Percentiles rank a stretch among this genome's conserved stretches.
These are phyloP conservation scores for Pyronema domesticum DNA, from an alignment of 495 filamentous ascomycete genomes.

Conservation along the genomic window DNA sequence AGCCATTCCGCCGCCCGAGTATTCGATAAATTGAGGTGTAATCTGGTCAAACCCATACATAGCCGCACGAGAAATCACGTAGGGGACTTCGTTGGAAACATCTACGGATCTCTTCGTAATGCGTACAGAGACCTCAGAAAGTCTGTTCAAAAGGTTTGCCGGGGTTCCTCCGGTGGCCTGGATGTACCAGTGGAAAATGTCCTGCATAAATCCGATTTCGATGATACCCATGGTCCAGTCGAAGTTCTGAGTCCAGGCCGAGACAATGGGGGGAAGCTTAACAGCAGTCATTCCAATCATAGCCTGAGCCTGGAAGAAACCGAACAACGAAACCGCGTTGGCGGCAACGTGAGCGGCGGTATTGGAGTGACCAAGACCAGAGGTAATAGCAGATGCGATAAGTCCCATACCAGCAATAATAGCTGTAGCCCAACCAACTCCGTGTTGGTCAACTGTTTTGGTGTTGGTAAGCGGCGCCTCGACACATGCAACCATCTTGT, in stretches of 20 bases:
- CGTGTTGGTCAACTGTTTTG: constrained; percentile 78
- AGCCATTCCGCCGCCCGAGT: neutral
- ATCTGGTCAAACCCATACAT: constrained; percentile 22
- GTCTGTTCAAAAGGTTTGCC: constrained; percentile 55
- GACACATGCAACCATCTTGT: constrained; percentile 60
- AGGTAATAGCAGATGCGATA: constrained; percentile 63
- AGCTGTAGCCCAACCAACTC: constrained; percentile 76
- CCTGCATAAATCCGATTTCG: constrained; percentile 66
- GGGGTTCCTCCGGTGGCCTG: constrained; percentile 79
- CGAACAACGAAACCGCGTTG: constrained; percentile 79
- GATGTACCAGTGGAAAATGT: constrained; percentile 90
- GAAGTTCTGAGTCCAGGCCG: constrained; percentile 95
- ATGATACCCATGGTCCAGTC: constrained; percentile 98
- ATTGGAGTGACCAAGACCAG: constrained; percentile 78
- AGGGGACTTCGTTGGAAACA: constrained; percentile 1
- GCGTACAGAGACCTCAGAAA: constrained; percentile 63
- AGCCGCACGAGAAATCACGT: constrained; percentile 11
- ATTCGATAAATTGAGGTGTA: neutral
- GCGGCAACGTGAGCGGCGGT: constrained; percentile 90
- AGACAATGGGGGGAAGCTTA: constrained; percentile 73
- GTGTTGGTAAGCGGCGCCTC: constrained; percentile 81
- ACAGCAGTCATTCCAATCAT: constrained; percentile 78
- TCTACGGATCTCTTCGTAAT: constrained; percentile 55
- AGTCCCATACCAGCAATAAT: constrained; percentile 72
- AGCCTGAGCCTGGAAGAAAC: constrained; percentile 94